phyloP scores from a whole-genome alignment of 1,284 basidiomycete species.

The Trametes polyzona region DNA sequence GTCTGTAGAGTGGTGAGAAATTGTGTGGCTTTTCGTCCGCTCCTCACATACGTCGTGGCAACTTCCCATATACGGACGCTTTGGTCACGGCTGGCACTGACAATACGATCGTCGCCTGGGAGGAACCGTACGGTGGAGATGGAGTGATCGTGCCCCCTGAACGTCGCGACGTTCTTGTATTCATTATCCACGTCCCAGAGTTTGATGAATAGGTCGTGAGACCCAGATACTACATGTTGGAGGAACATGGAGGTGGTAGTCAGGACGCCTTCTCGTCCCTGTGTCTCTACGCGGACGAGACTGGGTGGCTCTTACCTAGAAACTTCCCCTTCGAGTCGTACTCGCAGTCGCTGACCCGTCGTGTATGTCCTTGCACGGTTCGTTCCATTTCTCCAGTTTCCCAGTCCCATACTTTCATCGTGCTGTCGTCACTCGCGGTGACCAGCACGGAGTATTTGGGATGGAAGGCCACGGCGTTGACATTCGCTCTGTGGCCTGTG shows the following conservation, averaged over 20 bases:
- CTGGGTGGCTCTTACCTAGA: constrained; percentile 51
- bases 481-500: constrained; percentile 62
- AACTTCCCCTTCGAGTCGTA: constrained; percentile 69
- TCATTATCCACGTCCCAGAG: constrained; percentile 75
- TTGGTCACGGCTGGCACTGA: constrained; percentile 72
- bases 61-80: constrained; percentile 77
- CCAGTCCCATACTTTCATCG: constrained; percentile 82
- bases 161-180: constrained; percentile 69
- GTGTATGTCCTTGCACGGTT: constrained; percentile 78
- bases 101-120: constrained; percentile 66
- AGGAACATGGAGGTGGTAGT: neutral
- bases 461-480: constrained; percentile 72
- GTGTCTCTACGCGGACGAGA: neutral
- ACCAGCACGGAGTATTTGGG: constrained; percentile 68
- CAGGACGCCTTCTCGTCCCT: too few species aligned
- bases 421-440: constrained; percentile 70
- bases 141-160: constrained; percentile 78
- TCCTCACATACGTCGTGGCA: constrained; percentile 56
- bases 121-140: constrained; percentile 70
- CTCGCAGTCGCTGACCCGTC: constrained; percentile 71
- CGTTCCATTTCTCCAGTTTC: constrained; percentile 76
- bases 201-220: constrained; percentile 76
- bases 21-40: neutral
- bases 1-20: constrained; percentile 35
- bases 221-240: constrained; percentile 62